Evolutionary conservation across 331 rosid genomes (phyloP), one percentile per base, ranked within the genome.

Genomic region (Acacia concinna): DNA sequence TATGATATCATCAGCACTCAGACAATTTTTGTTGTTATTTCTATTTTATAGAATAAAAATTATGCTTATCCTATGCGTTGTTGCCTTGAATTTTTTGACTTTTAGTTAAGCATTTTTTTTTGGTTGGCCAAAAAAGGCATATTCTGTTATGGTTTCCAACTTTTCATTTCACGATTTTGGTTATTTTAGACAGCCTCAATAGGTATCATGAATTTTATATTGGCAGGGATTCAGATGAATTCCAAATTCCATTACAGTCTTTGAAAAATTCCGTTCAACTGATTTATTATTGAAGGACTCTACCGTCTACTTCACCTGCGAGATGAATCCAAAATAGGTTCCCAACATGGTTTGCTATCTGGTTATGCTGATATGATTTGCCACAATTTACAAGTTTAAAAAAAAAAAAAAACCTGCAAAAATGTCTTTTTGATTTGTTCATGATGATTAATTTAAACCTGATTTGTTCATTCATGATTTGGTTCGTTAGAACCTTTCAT

Each of bases 301-400:
- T 43, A 6, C 31, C 15, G 44, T 67, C 63, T 67, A 64, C 52
- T 67, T 41, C 57, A 71, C 51, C 51, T 74, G 15, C 1, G 13
- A 64, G 71, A 74, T 71, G 51, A 40, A 63, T 30, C 12, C 79
- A 40, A 78, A 70, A 78, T 43, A 57, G 62, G 32, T 78, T 60
- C 72, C 13, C 43, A 34, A 37, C 46, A 32, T 28, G 28, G 23
- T 69, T 78, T 13, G 49, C 44, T 23, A 0, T 28, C 71, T 79
- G 60, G 69, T 38, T 75, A 6, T 23, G 35, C 8, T 69, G 37
- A 38, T 69, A 31, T 63, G 76, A 62, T 54, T 63, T 46, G 46
- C 23, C 47, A 52, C 30, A 5, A 25, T 41, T 62, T 71, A 35
- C 72, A 27, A 41, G 30, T 11, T 43, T 65, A 34, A 62, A 14